Percentiles rank a stretch among this genome's conserved stretches.
phyloP scores from a whole-genome alignment of 1,284 basidiomycete species.

The Anthracocystis setariae region DNA sequence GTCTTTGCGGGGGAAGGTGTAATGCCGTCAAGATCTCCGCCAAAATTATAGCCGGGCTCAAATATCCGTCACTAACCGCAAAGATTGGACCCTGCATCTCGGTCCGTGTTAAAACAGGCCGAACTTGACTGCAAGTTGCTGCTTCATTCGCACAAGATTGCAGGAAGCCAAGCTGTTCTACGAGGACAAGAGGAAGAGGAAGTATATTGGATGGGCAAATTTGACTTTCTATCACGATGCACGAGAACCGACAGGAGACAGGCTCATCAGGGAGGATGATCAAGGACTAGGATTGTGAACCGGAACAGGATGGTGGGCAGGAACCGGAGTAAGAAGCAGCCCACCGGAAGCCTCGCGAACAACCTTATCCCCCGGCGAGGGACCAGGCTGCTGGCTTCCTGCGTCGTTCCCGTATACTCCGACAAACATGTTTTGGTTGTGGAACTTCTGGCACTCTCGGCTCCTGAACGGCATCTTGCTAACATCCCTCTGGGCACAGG shows the following conservation, averaged over 20 bases:
- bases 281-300: too few relatives aligned
- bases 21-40: background rate
- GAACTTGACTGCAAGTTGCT: too few relatives aligned
- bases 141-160: too few relatives aligned
- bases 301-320: background rate
- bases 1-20: background rate
- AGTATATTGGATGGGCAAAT: too few relatives aligned
- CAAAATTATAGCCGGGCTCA: constrained; percentile 4
- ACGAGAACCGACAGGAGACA: too few relatives aligned
- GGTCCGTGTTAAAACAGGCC: too few relatives aligned
- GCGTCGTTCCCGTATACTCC: constrained; percentile 35
- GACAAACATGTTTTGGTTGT: constrained; percentile 15
- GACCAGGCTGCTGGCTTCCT: constrained; percentile 8
- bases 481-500: constrained; percentile 15
- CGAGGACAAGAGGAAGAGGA: too few relatives aligned
- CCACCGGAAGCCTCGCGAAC: constrained; percentile 4
- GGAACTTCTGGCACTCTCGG: constrained; percentile 25
- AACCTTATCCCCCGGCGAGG: constrained; percentile 9
- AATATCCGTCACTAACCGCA: constrained; percentile 12
- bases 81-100: too few relatives aligned
- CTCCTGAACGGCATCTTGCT: constrained; percentile 4
- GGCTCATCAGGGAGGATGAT: too few relatives aligned
- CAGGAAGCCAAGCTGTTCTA: too few relatives aligned
- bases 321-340: constrained; percentile 7
- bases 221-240: too few relatives aligned